These are phyloP conservation scores for Colletotrichum chlorophyti DNA, from an alignment of 2,329 filamentous ascomycete genomes.

Conservation along the genomic window DNA sequence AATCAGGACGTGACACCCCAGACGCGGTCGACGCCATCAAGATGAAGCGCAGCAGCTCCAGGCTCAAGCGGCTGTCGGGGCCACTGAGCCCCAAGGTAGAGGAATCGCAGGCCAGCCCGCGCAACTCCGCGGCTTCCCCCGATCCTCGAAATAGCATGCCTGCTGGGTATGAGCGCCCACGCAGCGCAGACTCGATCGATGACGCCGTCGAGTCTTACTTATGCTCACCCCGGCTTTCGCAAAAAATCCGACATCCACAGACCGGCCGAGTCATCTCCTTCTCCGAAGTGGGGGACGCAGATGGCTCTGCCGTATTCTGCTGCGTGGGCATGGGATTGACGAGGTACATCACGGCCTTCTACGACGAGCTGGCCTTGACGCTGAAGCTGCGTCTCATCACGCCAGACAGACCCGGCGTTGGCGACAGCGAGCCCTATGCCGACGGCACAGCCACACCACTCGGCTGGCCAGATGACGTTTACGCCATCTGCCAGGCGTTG, in stretches of 20 bases:
- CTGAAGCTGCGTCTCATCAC: slow-evolving; percentile 91
- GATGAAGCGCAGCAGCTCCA: slow-evolving; percentile 62
- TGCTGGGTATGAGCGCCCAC: slow-evolving; percentile 73
- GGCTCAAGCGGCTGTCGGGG: slow-evolving; percentile 64
- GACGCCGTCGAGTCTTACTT: slow-evolving; percentile 87
- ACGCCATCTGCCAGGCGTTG: slow-evolving; percentile 89
- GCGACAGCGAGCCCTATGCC: slow-evolving; percentile 85
- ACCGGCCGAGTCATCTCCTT: slow-evolving; percentile 92
- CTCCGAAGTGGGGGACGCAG: slow-evolving; percentile 92
- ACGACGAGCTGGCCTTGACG: slow-evolving; percentile 91
- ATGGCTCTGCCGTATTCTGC: slow-evolving; percentile 91
- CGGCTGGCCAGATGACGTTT: slow-evolving; percentile 90
- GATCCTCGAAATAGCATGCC: slow-evolving; percentile 41
- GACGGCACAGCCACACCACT: slow-evolving; percentile 86
- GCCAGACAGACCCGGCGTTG: slow-evolving; percentile 91
- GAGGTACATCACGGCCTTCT: slow-evolving; percentile 94
- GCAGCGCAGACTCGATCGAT: slow-evolving; percentile 86
- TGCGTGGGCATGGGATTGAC: slow-evolving; percentile 98
- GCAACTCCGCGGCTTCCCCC: slow-evolving; percentile 30
- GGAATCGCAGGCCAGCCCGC: slow-evolving; percentile 33
- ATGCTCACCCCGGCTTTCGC: slow-evolving; percentile 81
- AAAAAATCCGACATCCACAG: slow-evolving; percentile 85
- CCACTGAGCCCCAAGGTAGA: slow-evolving; percentile 50
- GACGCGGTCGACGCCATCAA: slow-evolving; percentile 52
- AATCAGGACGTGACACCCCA: slow-evolving; percentile 57